phyloP scores from a whole-genome alignment of 2,329 filamentous ascomycete genomes.

The Epicoccum nigrum region DNA sequence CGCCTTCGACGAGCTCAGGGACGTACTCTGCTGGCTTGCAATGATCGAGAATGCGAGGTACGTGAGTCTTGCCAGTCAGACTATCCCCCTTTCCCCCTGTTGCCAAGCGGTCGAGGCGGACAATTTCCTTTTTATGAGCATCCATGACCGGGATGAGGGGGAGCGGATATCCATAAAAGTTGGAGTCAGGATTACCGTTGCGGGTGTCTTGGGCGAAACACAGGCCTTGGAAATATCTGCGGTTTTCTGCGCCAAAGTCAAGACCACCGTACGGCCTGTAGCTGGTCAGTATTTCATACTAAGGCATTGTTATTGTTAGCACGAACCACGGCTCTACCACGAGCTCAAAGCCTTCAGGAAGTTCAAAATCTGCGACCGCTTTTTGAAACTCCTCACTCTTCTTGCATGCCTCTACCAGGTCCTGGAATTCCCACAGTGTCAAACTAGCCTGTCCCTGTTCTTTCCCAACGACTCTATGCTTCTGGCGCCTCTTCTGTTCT shows the following conservation, averaged over 20 bases:
- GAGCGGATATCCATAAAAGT: slow-evolving; percentile 50
- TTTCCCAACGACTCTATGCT: slow-evolving; percentile 55
- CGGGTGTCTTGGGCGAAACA: slow-evolving; percentile 59
- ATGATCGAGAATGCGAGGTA: slow-evolving; percentile 52
- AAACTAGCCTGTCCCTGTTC: slow-evolving; percentile 55
- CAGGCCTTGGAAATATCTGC: slow-evolving; percentile 61
- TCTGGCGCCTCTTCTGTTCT: slow-evolving; percentile 49
- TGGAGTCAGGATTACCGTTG: slow-evolving; percentile 52
- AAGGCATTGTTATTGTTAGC: not conserved
- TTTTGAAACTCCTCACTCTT: slow-evolving; percentile 60
- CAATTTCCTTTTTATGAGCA: slow-evolving; percentile 41
- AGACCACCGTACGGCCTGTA: slow-evolving; percentile 60
- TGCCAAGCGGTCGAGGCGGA: slow-evolving; percentile 45
- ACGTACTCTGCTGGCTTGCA: slow-evolving; percentile 60
- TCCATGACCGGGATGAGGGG: slow-evolving; percentile 49
- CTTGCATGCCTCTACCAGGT: slow-evolving; percentile 53
- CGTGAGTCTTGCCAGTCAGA: slow-evolving; percentile 48
- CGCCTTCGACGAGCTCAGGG: slow-evolving; percentile 48
- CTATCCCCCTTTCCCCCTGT: slow-evolving; percentile 48
- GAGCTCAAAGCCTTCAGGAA: slow-evolving; percentile 63
- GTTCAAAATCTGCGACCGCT: slow-evolving; percentile 57
- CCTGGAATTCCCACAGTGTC: slow-evolving; percentile 51
- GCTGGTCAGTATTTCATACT: slow-evolving; percentile 2
- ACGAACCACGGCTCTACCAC: slow-evolving; percentile 58
- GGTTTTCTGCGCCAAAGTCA: slow-evolving; percentile 54